Conservation (phyloP, 495 filamentous ascomycete genomes). For the Aspergillus diversus region DNA sequence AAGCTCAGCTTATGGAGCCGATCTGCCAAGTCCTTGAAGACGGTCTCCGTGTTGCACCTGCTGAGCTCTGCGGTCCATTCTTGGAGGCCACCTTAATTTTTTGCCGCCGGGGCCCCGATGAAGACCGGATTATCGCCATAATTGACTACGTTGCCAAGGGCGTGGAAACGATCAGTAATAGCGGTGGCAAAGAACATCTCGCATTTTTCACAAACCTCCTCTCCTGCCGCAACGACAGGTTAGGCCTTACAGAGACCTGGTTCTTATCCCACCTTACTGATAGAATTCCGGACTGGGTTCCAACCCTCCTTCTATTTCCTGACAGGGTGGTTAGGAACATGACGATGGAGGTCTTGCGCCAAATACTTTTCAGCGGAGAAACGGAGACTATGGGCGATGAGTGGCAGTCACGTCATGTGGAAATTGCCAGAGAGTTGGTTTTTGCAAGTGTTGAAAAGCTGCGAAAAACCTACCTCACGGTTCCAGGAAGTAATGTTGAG, state of each 20-base stretch:
- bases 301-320: constrained; percentile 66
- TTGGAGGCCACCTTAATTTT: constrained; percentile 55
- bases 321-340: constrained; percentile 57
- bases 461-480: constrained; percentile 32
- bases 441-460: constrained; percentile 40
- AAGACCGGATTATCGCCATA: constrained; percentile 43
- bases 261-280: constrained; percentile 53
- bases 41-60: constrained; percentile 60
- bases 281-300: constrained; percentile 65
- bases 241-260: constrained; percentile 35
- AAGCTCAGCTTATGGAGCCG: constrained; percentile 39
- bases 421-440: constrained; percentile 41
- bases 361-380: constrained; percentile 56
- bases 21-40: constrained; percentile 53
- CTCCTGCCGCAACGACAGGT: constrained; percentile 42
- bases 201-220: constrained; percentile 58
- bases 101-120: constrained; percentile 46
- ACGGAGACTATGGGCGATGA: constrained; percentile 34
- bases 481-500: constrained; percentile 35
- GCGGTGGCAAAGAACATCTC: constrained; percentile 62
- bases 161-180: constrained; percentile 57
- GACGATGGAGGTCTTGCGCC: constrained; percentile 58
- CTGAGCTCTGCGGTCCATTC: constrained; percentile 56
- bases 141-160: constrained; percentile 57
- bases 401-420: constrained; percentile 24